These are phyloP conservation scores for Saururus chinensis DNA, from an alignment of 164 flowering plant species.

Conservation along the genomic window DNA sequence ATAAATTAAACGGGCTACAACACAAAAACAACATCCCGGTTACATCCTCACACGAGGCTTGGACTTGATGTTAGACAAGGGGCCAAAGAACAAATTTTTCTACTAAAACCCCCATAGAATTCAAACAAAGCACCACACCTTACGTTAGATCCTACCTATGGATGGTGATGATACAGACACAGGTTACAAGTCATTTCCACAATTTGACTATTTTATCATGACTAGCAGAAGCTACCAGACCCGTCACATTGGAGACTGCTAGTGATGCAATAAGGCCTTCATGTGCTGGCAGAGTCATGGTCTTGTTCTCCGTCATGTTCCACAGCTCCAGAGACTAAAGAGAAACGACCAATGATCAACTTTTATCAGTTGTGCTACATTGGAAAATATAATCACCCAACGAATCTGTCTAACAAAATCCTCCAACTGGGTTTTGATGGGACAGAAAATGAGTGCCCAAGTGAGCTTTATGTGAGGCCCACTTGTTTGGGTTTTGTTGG, in stretches of 20 bases:
- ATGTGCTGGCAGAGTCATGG: conserved; percentile 61
- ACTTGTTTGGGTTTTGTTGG: too few relatives aligned
- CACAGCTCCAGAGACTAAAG: conserved; percentile 65
- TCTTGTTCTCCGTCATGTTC: conserved; percentile 68
- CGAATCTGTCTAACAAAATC: too few relatives aligned
- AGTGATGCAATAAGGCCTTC: conserved; percentile 47
- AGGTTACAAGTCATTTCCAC: conserved; percentile 42
- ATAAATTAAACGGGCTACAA: too few relatives aligned
- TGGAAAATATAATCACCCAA: too few relatives aligned
- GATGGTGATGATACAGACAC: conserved; percentile 1
- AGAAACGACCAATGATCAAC: neutral
- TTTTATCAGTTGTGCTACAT: neutral
- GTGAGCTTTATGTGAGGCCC: too few relatives aligned
- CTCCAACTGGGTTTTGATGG: too few relatives aligned
- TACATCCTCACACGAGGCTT: too few relatives aligned
- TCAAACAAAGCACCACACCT: neutral
- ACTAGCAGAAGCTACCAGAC: conserved; percentile 70
- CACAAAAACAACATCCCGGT: too few relatives aligned
- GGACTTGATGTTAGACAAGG: too few relatives aligned
- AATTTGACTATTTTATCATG: conserved; percentile 66
- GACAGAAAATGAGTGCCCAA: too few relatives aligned
- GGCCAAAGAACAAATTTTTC: too few relatives aligned
- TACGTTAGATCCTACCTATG: neutral
- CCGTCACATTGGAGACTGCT: conserved; percentile 47
- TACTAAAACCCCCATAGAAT: too few relatives aligned